phyloP scores from a whole-genome alignment of 2,329 filamentous ascomycete genomes.

The Ceratocystis diversiconidia region DNA sequence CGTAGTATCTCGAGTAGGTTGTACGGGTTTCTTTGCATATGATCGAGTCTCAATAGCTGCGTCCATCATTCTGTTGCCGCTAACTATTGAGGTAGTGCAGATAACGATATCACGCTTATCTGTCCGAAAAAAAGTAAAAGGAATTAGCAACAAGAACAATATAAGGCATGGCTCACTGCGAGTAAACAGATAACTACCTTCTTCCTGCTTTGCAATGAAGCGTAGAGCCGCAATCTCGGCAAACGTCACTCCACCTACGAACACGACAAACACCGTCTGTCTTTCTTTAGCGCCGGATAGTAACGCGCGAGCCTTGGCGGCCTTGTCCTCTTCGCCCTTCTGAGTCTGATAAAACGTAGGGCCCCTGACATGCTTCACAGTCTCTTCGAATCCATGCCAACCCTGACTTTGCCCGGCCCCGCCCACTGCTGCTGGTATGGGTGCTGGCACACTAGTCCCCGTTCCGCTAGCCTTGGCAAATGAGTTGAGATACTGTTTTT shows the following conservation, averaged over 20 bases:
- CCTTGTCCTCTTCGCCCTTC: constrained; percentile 85
- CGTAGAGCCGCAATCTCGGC: constrained; percentile 89
- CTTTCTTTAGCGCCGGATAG: constrained; percentile 59
- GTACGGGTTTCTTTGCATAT: constrained; percentile 34
- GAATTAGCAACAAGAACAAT: neutral
- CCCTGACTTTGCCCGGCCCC: constrained; percentile 52
- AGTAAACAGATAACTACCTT: constrained; percentile 33
- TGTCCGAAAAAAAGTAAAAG: constrained; percentile 24
- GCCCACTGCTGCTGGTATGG: constrained; percentile 26
- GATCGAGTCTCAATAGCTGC: constrained; percentile 61
- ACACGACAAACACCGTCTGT: constrained; percentile 92
- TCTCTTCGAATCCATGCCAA: constrained; percentile 88
- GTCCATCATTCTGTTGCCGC: constrained; percentile 78
- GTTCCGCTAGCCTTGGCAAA: constrained; percentile 48
- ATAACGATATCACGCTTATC: constrained; percentile 73
- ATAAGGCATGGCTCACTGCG: constrained; percentile 8
- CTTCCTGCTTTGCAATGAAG: constrained; percentile 75
- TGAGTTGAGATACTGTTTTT: constrained; percentile 70
- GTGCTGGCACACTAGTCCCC: constrained; percentile 22
- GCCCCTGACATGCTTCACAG: constrained; percentile 73
- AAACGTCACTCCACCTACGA: constrained; percentile 91
- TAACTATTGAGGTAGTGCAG: constrained; percentile 83
- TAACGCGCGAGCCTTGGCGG: constrained; percentile 70
- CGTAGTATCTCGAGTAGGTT: neutral
- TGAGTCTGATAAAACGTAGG: constrained; percentile 85